Evolutionary conservation across 164 flowering plant species (phyloP).

Genomic region (Taxillus chinensis): DNA sequence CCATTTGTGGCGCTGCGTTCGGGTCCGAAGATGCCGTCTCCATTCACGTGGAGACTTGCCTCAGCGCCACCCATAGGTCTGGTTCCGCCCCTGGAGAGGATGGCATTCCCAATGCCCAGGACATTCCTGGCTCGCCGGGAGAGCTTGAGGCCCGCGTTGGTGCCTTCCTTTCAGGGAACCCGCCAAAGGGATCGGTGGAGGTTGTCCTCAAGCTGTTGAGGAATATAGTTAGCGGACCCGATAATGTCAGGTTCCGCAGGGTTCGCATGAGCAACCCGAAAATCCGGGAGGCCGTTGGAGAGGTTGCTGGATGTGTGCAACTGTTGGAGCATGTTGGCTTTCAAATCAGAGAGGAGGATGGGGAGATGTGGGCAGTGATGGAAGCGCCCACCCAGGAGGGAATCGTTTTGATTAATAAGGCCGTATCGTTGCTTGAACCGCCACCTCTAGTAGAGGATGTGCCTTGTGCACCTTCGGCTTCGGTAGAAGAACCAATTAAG

Average conservation of each 20-base stretch:
- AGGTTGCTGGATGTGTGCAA: slow-evolving; percentile 72
- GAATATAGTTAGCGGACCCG: slow-evolving; percentile 69
- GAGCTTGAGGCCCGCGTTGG: slow-evolving; percentile 38
- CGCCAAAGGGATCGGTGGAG: slow-evolving; percentile 55
- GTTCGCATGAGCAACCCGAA: slow-evolving; percentile 81
- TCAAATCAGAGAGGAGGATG: slow-evolving; percentile 56
- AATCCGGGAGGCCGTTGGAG: slow-evolving; percentile 69
- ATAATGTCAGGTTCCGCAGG: slow-evolving; percentile 71
- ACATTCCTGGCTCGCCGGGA: slow-evolving; percentile 4
- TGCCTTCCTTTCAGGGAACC: slow-evolving; percentile 53
- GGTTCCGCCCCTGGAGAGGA: not conserved
- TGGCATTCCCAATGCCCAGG: not conserved
- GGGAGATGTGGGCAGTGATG: slow-evolving; percentile 86
- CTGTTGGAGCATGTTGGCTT: slow-evolving; percentile 77
- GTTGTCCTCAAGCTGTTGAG: slow-evolving; percentile 55
- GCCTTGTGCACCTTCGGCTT: slow-evolving; percentile 15
- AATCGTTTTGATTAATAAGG: slow-evolving; percentile 31
- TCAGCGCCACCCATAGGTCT: slow-evolving; percentile 4
- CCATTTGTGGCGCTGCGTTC: slow-evolving; percentile 49
- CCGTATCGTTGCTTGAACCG: slow-evolving; percentile 40
- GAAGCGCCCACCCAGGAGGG: slow-evolving; percentile 42
- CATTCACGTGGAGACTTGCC: slow-evolving; percentile 56
- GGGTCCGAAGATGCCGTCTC: slow-evolving; percentile 69
- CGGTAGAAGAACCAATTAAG: slow-evolving; percentile 23
- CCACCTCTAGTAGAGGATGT: slow-evolving; percentile 15